Evolutionary conservation across 1,284 basidiomycete genomes (phyloP).

Genomic region (Naganishia cerealis): DNA sequence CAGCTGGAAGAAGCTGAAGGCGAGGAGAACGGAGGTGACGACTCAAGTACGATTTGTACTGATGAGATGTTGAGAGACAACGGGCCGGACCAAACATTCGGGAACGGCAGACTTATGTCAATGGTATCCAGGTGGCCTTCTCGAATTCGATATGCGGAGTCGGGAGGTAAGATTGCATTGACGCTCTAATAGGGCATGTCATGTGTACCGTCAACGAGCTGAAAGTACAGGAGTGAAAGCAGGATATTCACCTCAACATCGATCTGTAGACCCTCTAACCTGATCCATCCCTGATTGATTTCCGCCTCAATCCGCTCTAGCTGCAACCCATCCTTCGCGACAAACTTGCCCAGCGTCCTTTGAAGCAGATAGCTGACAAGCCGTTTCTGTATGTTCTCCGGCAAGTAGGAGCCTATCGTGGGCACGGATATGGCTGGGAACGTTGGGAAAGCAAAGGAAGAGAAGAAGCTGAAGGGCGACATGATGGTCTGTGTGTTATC

Average conservation of each 20-base stretch:
- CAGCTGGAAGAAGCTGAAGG: conserved; percentile 72
- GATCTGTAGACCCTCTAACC: conserved; percentile 78
- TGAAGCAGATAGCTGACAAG: conserved; percentile 87
- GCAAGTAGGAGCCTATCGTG: conserved; percentile 59
- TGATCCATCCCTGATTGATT: conserved; percentile 81
- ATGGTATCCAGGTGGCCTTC: conserved; percentile 72
- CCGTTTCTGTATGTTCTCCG: conserved; percentile 78
- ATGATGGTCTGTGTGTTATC: conserved; percentile 8
- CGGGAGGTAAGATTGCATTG: conserved; percentile 65
- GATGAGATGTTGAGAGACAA: conserved; percentile 58
- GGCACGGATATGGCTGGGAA: conserved; percentile 35
- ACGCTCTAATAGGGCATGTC: conserved; percentile 63
- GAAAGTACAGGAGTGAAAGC: not conserved
- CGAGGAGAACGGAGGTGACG: conserved; percentile 63
- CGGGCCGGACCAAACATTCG: conserved; percentile 51
- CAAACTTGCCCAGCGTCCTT: conserved; percentile 76
- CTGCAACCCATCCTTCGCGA: conserved; percentile 85
- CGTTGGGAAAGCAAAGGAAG: conserved; percentile 27
- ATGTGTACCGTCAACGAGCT: not conserved
- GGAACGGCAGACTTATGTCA: conserved; percentile 61
- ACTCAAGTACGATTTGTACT: conserved; percentile 68
- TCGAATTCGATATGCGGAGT: conserved; percentile 68
- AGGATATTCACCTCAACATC: conserved; percentile 65
- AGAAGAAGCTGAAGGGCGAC: conserved; percentile 27
- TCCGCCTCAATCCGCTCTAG: conserved; percentile 84